Conservation (phyloP, 2,329 filamentous ascomycete genomes). For the Aspergillus tubingensis region DNA sequence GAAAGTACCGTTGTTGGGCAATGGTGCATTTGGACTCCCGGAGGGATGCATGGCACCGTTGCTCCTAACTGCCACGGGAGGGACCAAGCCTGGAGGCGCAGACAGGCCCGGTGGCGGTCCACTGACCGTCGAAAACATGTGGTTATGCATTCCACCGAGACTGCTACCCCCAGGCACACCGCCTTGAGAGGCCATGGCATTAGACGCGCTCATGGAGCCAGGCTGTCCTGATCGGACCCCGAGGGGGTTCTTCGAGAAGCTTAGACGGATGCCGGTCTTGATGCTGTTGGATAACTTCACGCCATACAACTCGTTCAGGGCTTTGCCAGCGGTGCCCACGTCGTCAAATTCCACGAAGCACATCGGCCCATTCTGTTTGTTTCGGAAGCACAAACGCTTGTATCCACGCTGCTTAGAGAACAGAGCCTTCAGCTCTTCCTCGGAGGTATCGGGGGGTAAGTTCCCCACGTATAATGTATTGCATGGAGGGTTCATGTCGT, state of each 20-base stretch:
- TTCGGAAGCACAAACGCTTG: conserved; percentile 91
- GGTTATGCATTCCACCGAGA: conserved; percentile 55
- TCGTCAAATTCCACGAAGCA: conserved; percentile 99
- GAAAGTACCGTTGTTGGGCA: conserved; percentile 36
- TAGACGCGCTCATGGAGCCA: conserved; percentile 54
- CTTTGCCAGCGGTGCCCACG: conserved; percentile 85
- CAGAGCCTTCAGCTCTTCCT: conserved; percentile 91
- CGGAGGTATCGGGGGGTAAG: conserved; percentile 84
- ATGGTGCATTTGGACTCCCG: conserved; percentile 30
- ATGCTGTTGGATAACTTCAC: conserved; percentile 84
- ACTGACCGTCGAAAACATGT: conserved; percentile 67
- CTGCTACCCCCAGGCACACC: conserved; percentile 61
- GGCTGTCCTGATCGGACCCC: conserved; percentile 81
- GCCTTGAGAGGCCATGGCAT: conserved; percentile 53
- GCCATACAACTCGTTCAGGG: conserved; percentile 86
- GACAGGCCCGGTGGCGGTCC: conserved; percentile 81
- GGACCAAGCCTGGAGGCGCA: conserved; percentile 70
- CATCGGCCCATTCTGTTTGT: conserved; percentile 95
- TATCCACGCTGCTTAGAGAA: conserved; percentile 94
- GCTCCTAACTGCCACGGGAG: conserved; percentile 37
- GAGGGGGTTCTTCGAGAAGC: conserved; percentile 95
- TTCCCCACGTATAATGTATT: conserved; percentile 99
- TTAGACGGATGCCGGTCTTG: conserved; percentile 91
- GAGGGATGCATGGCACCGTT: conserved; percentile 35
- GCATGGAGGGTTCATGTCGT: conserved; percentile 95